Conservation (phyloP, 2,329 filamentous ascomycete species). For the Colletotrichum sp. region DNA sequence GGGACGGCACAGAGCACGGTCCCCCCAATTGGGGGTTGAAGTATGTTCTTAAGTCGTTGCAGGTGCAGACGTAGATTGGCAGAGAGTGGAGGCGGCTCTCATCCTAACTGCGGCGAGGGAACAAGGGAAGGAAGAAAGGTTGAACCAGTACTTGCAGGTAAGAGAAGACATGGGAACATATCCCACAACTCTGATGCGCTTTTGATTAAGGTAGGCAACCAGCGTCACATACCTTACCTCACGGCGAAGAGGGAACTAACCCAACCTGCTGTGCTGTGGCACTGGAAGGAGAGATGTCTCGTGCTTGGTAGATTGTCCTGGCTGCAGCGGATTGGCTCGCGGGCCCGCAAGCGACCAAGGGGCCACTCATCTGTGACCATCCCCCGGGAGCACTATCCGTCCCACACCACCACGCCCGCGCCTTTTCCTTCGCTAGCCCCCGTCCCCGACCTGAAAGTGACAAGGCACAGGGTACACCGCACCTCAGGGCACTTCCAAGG, state of each 20-base stretch:
- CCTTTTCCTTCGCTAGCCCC: constrained; percentile 31
- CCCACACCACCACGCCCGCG: constrained; percentile 25
- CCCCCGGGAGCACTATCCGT: constrained; percentile 19
- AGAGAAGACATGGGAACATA: neutral
- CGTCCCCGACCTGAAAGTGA: constrained; percentile 26
- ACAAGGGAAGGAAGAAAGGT: neutral
- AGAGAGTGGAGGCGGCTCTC: neutral
- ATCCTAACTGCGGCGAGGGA: neutral
- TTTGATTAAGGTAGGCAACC: neutral
- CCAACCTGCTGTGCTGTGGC: neutral
- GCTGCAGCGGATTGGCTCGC: neutral
- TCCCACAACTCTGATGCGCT: neutral
- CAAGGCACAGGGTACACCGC: constrained; percentile 32
- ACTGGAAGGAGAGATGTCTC: neutral
- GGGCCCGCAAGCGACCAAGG: constrained; percentile 1
- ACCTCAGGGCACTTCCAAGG: neutral
- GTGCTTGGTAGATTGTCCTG: neutral
- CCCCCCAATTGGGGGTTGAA: neutral
- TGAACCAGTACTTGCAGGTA: neutral
- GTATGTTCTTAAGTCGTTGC: neutral
- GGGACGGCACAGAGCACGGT: constrained; percentile 11
- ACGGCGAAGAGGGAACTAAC: neutral
- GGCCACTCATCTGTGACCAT: constrained; percentile 18
- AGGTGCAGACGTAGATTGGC: neutral
- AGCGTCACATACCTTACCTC: neutral